Conservation (phyloP, 2,329 filamentous ascomycete species). For the Beauveria asiatica region DNA sequence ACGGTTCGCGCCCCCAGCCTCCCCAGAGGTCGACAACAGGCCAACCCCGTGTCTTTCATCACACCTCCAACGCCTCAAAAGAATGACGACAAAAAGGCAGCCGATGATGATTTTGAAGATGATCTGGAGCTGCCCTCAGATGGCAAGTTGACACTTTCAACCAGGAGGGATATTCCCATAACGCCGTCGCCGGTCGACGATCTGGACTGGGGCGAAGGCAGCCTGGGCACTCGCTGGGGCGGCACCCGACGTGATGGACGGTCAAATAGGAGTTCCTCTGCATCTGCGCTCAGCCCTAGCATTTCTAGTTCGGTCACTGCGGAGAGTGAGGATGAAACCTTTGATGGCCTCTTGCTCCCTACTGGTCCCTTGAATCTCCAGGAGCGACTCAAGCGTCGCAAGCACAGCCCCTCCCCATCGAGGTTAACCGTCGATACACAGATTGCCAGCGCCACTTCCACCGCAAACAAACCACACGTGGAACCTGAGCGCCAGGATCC, state of each 20-base stretch:
- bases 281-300: conserved; percentile 85
- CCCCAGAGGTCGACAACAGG: conserved; percentile 46
- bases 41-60: conserved; percentile 43
- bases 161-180: conserved; percentile 51
- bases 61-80: conserved; percentile 48
- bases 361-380: conserved; percentile 75
- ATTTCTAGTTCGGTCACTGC: conserved; percentile 82
- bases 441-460: conserved; percentile 4
- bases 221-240: conserved; percentile 80
- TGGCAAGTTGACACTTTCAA: conserved; percentile 57
- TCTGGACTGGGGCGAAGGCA: conserved; percentile 90
- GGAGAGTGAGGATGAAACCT: conserved; percentile 88
- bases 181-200: conserved; percentile 61
- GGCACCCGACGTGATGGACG: conserved; percentile 74
- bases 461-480: conserved; percentile 24
- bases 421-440: conserved; percentile 33
- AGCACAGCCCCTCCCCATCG: conserved; percentile 50
- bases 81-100: conserved; percentile 23
- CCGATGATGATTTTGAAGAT: conserved; percentile 60
- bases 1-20: conserved; percentile 64
- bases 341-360: conserved; percentile 83
- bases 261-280: conserved; percentile 76
- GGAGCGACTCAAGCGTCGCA: conserved; percentile 65
- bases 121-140: conserved; percentile 65
- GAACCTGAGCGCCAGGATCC: conserved; percentile 63